phyloP scores from a whole-genome alignment of 805 yeast species.

The Kodamaea nitidulidarum region DNA sequence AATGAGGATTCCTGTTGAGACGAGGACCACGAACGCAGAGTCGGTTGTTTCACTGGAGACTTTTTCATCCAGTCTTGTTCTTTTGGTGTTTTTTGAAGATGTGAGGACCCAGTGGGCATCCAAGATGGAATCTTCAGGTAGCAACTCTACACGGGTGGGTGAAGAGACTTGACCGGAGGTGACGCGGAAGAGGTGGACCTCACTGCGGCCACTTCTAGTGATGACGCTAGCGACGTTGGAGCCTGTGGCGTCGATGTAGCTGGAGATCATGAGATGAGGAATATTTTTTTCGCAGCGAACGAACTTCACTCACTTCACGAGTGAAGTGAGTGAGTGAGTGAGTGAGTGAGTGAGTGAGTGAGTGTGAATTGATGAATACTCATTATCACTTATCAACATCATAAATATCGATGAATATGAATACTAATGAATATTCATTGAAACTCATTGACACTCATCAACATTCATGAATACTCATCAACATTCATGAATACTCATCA shows the following conservation, averaged over 20 bases:
- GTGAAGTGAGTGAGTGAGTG: background rate
- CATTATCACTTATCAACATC: no score
- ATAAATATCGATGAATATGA: no score
- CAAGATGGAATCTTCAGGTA: conserved; percentile 34
- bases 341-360: no score
- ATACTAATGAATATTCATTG: no score
- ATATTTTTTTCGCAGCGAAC: no score
- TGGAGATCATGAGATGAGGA: conserved; percentile 7
- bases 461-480: no score
- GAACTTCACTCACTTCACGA: background rate
- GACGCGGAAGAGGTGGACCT: conserved; percentile 38
- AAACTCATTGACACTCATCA: no score
- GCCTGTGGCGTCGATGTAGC: conserved; percentile 25
- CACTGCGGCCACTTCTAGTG: conserved; percentile 43
- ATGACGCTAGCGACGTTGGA: conserved; percentile 35
- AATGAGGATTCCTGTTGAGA: conserved; percentile 34
- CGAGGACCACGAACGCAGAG: background rate
- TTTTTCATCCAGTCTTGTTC: background rate
- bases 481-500: no score
- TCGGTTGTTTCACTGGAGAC: background rate
- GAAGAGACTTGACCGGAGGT: conserved; percentile 9
- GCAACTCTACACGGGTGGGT: conserved; percentile 35
- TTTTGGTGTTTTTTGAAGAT: background rate
- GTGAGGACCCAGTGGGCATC: conserved; percentile 34
- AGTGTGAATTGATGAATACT: no score